Conservation (phyloP, 148 eudicot species). For the Nepenthes mirabilis region DNA sequence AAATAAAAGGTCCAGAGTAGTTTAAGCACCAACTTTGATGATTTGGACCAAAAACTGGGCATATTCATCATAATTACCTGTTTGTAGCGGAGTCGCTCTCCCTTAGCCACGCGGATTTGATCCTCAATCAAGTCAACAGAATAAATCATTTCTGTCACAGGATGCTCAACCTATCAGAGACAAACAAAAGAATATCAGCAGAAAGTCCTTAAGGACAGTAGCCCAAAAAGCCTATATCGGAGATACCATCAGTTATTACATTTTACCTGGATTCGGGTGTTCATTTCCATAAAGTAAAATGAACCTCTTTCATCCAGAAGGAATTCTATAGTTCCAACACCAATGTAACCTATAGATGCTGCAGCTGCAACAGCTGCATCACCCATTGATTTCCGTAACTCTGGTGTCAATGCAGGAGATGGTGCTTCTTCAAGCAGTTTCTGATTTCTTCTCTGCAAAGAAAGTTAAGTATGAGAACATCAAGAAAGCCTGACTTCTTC, state of each 20-base stretch:
- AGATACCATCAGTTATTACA: background rate
- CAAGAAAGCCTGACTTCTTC: background rate
- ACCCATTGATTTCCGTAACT: slow-evolving; percentile 95
- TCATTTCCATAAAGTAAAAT: slow-evolving; percentile 99
- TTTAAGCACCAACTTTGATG: slow-evolving; percentile 1
- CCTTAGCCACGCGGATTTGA: slow-evolving; percentile 91
- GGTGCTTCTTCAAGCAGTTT: slow-evolving; percentile 97
- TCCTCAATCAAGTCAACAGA: slow-evolving; percentile 95
- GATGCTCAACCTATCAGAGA: slow-evolving; percentile 82
- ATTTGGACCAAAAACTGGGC: background rate
- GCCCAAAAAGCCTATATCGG: background rate
- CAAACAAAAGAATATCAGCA: background rate
- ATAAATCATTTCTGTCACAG: slow-evolving; percentile 99
- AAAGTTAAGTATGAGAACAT: background rate
- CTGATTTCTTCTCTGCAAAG: slow-evolving; percentile 91
- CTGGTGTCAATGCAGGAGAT: slow-evolving; percentile 90
- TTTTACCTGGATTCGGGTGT: slow-evolving; percentile 82
- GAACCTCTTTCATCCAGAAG: slow-evolving; percentile 95
- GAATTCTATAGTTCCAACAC: slow-evolving; percentile 96
- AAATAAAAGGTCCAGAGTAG: slow-evolving; percentile 2
- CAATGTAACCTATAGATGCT: slow-evolving; percentile 87
- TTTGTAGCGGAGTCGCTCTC: slow-evolving; percentile 77
- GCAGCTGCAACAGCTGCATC: slow-evolving; percentile 99
- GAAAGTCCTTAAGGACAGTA: background rate
- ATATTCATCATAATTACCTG: slow-evolving; percentile 39